Base-by-base conservation (phyloP, 139 green algal species). In the Coelastrella sp. region DNA sequence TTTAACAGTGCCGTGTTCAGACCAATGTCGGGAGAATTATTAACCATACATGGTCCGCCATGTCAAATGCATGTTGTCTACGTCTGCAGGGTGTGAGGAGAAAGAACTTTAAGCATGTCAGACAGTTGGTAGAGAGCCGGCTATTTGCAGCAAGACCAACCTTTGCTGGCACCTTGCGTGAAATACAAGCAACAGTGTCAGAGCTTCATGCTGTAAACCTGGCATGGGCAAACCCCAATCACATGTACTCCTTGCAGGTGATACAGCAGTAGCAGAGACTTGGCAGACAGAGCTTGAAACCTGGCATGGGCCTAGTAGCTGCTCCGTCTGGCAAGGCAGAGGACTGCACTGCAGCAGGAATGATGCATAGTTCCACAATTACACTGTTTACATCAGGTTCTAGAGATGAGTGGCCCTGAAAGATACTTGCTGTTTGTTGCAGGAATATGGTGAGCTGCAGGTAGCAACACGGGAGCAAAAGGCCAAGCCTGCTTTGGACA, bases 131-230 rank as follows among this genome's bases (percentile, higher is more conserved):
- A 13, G 80, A 80, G 53, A 79, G 79, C n/a, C 86, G 75, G 48
- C 91, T 96, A 60, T 96, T 97, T 74, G 79, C 93, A 38, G 92
- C 91, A n/a, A 94, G 94, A 90, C 89, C 89, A 32, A 94, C 89
- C 25, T 97, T 97, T 83, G 84, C 75, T 25, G 62, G 85, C 1
- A 80, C 85, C 67, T 86, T 97, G 38, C n/a, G 86, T 34, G 88
- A 95, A 79, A 90, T 97, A 21, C 59, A 81, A 38, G 53, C 77
- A 7, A 67, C 83, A 30, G 86, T 93, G 1, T 76, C 85, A 59
- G 89, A 93, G 66, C 75, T 95, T 2, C 66, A 68, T 23, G 21
- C 35, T 34, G 84, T 94, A 11, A 88, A 77, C 48, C 90, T 93
- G 57, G 86, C 79, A 4, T 86, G 53, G 19, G 76, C 81, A 34